phyloP scores from a whole-genome alignment of 108 stramenopile species.

The Nitzschia inconspicua region DNA sequence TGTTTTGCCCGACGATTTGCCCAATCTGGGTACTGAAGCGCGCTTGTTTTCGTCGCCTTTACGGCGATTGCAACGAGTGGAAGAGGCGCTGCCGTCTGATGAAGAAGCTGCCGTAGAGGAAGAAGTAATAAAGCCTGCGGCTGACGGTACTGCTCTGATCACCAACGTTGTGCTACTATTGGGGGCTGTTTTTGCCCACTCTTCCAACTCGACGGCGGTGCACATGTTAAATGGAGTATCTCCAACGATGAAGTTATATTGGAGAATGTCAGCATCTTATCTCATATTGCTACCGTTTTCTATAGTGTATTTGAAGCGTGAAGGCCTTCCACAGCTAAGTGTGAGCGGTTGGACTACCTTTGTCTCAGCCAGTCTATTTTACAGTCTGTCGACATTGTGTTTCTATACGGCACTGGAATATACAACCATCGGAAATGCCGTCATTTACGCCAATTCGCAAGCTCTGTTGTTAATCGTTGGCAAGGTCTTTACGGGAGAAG shows the following conservation, averaged over 20 bases:
- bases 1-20: too few relatives aligned
- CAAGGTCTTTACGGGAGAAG: conserved; percentile 38
- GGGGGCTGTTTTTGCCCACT: conserved; percentile 38
- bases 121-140: too few relatives aligned
- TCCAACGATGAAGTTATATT: conserved; percentile 48
- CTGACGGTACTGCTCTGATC: not conserved
- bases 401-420: conserved; percentile 49
- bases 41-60: too few relatives aligned
- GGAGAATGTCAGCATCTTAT: conserved; percentile 47
- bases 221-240: too few relatives aligned
- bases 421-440: conserved; percentile 60
- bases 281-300: conserved; percentile 26
- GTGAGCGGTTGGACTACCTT: conserved; percentile 36
- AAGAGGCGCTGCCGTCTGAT: too few relatives aligned
- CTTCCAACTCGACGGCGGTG: conserved; percentile 46
- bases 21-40: too few relatives aligned
- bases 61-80: too few relatives aligned
- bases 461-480: conserved; percentile 47
- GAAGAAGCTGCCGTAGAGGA: too few relatives aligned
- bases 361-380: conserved; percentile 35
- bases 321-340: conserved; percentile 41
- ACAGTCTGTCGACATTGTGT: conserved; percentile 32
- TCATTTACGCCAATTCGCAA: conserved; percentile 36
- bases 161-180: not conserved
- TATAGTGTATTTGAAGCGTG: conserved; percentile 9